Conservation (phyloP, 306 rosid species). For the Prunus dulcis region DNA sequence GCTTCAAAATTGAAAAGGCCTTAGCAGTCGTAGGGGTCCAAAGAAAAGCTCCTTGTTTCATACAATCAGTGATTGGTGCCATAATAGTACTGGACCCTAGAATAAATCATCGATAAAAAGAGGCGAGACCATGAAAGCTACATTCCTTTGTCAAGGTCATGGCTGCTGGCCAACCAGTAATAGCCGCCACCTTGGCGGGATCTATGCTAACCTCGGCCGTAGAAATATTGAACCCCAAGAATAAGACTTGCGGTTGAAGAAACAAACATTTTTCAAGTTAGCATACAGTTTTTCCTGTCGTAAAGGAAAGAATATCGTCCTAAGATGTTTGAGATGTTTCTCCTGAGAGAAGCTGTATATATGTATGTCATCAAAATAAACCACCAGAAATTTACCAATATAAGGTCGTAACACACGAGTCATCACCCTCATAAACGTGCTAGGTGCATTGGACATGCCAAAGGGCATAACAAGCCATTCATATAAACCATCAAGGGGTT, state of each 20-base stretch:
- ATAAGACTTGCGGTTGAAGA: not conserved
- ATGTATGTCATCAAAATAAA: not conserved
- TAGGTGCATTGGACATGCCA: not conserved
- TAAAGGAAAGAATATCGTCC: not conserved
- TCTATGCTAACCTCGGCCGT: not conserved
- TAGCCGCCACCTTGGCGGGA: not conserved
- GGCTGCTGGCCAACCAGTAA: not conserved
- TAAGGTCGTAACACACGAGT: not conserved
- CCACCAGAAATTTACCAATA: not conserved
- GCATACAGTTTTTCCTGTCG: not conserved
- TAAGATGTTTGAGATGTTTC: not conserved
- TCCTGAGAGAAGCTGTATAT: not conserved
- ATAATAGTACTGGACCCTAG: not conserved
- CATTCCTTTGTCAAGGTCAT: not conserved
- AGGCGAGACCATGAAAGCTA: not conserved
- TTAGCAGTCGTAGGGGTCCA: not conserved
- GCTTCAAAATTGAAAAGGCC: not conserved
- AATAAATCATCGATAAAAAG: not conserved
- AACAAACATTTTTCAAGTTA: not conserved
- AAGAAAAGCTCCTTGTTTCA: not conserved
- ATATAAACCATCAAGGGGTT: not conserved
- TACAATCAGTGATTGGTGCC: not conserved
- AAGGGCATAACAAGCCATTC: conserved; percentile 11
- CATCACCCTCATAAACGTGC: conserved; percentile 4
- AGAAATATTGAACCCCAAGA: not conserved